These are phyloP conservation scores for Rhodotorula sp. DNA, from an alignment of 1,284 basidiomycete species.

Conservation along the genomic window DNA sequence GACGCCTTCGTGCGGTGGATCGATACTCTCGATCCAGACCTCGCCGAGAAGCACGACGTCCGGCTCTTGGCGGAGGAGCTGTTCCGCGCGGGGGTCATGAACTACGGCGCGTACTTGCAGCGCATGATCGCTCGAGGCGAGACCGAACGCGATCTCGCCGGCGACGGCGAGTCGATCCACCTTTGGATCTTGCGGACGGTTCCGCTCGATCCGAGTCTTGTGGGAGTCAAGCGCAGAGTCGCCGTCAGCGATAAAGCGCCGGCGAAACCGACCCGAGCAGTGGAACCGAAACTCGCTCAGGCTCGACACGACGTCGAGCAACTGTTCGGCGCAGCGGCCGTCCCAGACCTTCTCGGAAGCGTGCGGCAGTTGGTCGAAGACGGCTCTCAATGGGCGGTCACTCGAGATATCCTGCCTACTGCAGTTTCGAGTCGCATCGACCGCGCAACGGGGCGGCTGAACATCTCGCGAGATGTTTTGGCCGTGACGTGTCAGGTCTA, in stretches of 20 bases:
- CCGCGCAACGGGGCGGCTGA: neutral
- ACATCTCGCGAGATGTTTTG: neutral
- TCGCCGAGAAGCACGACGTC: neutral
- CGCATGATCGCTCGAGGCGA: slow-evolving; percentile 41
- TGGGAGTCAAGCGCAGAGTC: neutral
- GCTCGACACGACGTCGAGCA: neutral
- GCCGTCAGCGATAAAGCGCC: neutral
- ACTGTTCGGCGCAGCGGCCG: neutral
- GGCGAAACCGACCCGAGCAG: neutral
- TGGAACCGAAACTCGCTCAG: neutral
- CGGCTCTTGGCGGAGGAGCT: slow-evolving; percentile 29
- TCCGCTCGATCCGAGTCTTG: slow-evolving; percentile 8
- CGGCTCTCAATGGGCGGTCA: slow-evolving; percentile 3
- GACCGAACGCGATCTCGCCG: slow-evolving; percentile 21
- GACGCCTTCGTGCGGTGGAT: slow-evolving; percentile 28
- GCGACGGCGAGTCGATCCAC: slow-evolving; percentile 18
- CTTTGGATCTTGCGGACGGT: slow-evolving; percentile 31
- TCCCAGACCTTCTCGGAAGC: no score
- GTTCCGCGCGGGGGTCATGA: slow-evolving; percentile 27
- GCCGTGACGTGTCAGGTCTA: slow-evolving; percentile 11
- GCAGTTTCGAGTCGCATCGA: neutral
- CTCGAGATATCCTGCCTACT: slow-evolving; percentile 22
- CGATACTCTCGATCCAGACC: slow-evolving; percentile 13
- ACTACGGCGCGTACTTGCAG: slow-evolving; percentile 37
- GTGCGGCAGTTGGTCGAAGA: neutral